Conservation (phyloP, 768 basidiomycete species). For the Scleroderma bovista region DNA sequence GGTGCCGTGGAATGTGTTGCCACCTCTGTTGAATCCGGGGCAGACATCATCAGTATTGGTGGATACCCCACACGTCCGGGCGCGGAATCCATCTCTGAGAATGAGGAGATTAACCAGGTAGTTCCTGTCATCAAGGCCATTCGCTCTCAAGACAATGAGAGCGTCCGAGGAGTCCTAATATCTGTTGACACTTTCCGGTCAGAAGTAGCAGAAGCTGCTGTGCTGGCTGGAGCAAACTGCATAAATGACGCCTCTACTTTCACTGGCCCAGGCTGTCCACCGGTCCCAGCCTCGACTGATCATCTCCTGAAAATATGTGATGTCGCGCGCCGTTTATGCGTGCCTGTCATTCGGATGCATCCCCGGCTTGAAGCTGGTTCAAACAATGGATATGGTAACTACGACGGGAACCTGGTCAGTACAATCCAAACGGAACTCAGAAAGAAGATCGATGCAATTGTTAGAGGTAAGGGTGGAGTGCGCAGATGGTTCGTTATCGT, state of each 20-base stretch:
- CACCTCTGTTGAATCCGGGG: conserved; percentile 48
- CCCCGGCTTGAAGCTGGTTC: conserved; percentile 77
- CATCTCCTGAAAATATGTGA: conserved; percentile 56
- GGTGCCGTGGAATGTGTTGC: conserved; percentile 59
- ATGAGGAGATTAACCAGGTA: conserved; percentile 72
- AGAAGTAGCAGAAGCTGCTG: conserved; percentile 66
- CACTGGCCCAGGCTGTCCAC: conserved; percentile 53
- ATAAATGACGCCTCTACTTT: conserved; percentile 92
- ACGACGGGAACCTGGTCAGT: conserved; percentile 49
- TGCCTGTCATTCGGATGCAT: conserved; percentile 92
- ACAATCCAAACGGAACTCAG: conserved; percentile 73
- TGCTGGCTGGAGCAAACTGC: conserved; percentile 81
- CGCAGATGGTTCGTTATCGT: conserved; percentile 84
- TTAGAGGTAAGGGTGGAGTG: conserved; percentile 66
- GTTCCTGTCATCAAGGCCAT: conserved; percentile 64
- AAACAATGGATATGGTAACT: conserved; percentile 59
- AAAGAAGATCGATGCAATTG: conserved; percentile 53
- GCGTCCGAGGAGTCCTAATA: conserved; percentile 12
- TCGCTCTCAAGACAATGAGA: conserved; percentile 28
- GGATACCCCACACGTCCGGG: conserved; percentile 91
- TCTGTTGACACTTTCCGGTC: conserved; percentile 32
- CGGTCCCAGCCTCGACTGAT: conserved; percentile 26
- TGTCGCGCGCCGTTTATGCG: conserved; percentile 56
- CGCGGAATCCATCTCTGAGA: conserved; percentile 54
- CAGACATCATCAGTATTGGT: conserved; percentile 84